Evolutionary conservation across 768 basidiomycete species (phyloP).

Genomic region (Galerina marginata): DNA sequence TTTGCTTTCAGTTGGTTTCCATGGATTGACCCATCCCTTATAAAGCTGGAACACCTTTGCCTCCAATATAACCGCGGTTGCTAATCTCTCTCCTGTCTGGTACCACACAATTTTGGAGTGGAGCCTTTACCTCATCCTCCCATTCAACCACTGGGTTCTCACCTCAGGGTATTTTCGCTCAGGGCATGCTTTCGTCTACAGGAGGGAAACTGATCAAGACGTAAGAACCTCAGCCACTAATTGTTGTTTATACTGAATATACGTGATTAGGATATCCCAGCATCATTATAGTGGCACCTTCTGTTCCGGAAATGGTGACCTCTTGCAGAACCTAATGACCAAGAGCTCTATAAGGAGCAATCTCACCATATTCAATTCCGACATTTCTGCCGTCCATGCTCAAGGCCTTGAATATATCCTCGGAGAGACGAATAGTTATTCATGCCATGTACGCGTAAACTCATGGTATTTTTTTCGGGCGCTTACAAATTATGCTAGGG

Average conservation of each 20-base stretch:
- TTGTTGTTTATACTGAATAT: background rate
- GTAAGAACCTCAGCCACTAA: constrained; percentile 37
- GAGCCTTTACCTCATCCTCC: constrained; percentile 56
- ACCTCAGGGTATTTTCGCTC: constrained; percentile 59
- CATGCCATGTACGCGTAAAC: constrained; percentile 41
- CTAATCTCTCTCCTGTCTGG: constrained; percentile 36
- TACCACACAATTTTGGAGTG: constrained; percentile 54
- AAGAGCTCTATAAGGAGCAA: constrained; percentile 63
- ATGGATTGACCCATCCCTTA: background rate
- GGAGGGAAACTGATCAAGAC: constrained; percentile 58
- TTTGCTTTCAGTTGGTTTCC: background rate
- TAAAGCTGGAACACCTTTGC: constrained; percentile 61
- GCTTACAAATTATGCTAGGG: constrained; percentile 32
- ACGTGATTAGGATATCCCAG: constrained; percentile 52
- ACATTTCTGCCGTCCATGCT: constrained; percentile 54
- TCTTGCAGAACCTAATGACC: constrained; percentile 69
- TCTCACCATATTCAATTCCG: constrained; percentile 52
- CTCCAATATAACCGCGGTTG: constrained; percentile 47
- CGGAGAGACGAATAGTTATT: constrained; percentile 65
- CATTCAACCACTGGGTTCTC: constrained; percentile 57
- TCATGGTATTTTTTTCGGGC: background rate
- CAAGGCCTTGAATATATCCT: constrained; percentile 62
- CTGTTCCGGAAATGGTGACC: constrained; percentile 55
- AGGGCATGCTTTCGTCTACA: constrained; percentile 52
- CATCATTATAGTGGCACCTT: constrained; percentile 66